phyloP scores from a whole-genome alignment of 257 asterid species.

The Petunia axillaris region DNA sequence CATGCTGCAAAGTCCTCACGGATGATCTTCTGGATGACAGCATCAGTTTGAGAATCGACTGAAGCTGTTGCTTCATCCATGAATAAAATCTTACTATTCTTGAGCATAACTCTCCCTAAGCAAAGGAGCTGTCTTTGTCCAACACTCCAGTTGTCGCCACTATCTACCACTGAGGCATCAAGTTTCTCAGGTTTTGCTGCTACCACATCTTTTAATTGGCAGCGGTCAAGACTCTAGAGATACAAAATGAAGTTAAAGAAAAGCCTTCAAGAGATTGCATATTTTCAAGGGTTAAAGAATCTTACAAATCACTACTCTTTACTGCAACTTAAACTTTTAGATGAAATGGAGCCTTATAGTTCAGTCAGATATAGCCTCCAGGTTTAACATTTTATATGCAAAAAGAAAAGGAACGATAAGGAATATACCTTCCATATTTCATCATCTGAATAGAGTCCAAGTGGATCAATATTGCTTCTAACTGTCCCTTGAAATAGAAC shows the following conservation, averaged over 20 bases:
- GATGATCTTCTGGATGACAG: constrained; percentile 61
- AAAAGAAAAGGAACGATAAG: no score
- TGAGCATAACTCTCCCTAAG: constrained; percentile 76
- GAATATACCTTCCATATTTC: constrained; percentile 75
- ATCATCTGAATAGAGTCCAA: constrained; percentile 62
- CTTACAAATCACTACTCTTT: no score
- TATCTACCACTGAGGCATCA: constrained; percentile 60
- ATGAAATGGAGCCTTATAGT: neutral
- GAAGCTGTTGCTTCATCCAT: constrained; percentile 96
- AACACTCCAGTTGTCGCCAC: constrained; percentile 87
- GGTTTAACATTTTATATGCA: no score
- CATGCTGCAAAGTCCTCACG: constrained; percentile 62
- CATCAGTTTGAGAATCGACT: constrained; percentile 79
- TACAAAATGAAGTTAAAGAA: neutral
- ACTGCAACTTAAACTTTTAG: neutral
- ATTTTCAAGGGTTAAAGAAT: no score
- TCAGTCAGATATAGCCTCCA: no score
- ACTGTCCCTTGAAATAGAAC: constrained; percentile 76
- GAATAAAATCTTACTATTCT: constrained; percentile 54
- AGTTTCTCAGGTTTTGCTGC: constrained; percentile 63
- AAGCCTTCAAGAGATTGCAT: neutral
- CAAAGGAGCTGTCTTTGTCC: constrained; percentile 84
- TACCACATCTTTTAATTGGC: constrained; percentile 78
- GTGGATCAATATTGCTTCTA: constrained; percentile 74
- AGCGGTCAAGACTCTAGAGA: constrained; percentile 66